A percentile compares a stretch with the other conserved stretches of the same genome.
phyloP scores from a whole-genome alignment of 2,329 filamentous ascomycete genomes.

The Chrysoporthe cubensis region DNA sequence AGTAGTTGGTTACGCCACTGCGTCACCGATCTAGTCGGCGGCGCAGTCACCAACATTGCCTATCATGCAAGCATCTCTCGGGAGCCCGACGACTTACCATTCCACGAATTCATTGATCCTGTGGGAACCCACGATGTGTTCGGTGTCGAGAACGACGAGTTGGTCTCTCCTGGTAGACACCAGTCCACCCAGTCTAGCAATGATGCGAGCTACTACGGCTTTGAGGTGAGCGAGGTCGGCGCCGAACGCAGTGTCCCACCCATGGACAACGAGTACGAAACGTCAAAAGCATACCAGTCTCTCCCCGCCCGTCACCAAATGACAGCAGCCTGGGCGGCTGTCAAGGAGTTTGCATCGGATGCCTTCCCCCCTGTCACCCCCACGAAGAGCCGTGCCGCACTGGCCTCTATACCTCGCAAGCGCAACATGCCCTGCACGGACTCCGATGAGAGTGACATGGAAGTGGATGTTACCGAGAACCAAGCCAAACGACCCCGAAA shows the following conservation, averaged over 20 bases:
- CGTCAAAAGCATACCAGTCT: background rate
- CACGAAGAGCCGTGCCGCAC: background rate
- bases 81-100: background rate
- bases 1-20: slow-evolving; percentile 17
- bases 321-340: background rate
- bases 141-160: background rate
- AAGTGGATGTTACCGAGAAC: background rate
- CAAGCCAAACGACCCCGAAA: background rate
- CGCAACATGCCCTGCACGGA: background rate
- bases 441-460: background rate
- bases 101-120: slow-evolving; percentile 10
- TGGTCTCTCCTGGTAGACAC: background rate
- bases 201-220: background rate
- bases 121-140: background rate
- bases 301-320: background rate
- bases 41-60: slow-evolving; percentile 10
- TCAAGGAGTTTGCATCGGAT: background rate
- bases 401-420: background rate
- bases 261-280: background rate
- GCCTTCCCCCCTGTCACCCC: background rate
- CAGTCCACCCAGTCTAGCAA: background rate
- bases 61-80: background rate
- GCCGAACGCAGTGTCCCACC: background rate
- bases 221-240: background rate
- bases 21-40: slow-evolving; percentile 14